Base-by-base conservation (phyloP, 768 basidiomycete species). In the Flagelloscypha sp. region DNA sequence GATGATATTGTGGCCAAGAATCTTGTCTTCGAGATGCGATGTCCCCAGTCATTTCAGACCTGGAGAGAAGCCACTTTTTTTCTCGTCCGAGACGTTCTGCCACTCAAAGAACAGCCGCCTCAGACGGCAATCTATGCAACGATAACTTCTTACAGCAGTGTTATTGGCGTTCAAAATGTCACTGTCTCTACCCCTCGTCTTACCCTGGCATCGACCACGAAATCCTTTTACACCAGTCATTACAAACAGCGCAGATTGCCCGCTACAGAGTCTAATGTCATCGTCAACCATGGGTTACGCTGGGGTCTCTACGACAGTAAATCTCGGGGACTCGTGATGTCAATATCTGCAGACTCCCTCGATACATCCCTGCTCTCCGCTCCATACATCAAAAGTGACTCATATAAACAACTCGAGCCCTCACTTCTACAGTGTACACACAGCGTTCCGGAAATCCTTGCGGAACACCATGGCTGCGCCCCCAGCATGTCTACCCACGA, bases 41-140 rank as follows among this genome's bases (percentile, higher is more conserved):
- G 58, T 34, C 72, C 72, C 6, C 23, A 24, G 3, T 39, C 50
- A 7, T 67, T 72, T 42, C 46, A 54, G 5, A 52, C 62, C 35
- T 74, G 72, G 72, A 58, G 72, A 33, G 51, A 47, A 1, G 48
- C 53, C 19, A 70, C 69, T 4, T 62, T 58, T 33, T 44, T 44
- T 27, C 44, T 72, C 24, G 41, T 69, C 15, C 42, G 58, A 13
- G 59, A 66, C 23, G 32, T 68, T 9, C 61, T 61, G 42, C 43
- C 43, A 5, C 37, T 37, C 16, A 39, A 38, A 25, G n/a, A n/a
- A n/a, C n/a, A n/a, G n/a, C n/a, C n/a, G n/a, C n/a, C n/a, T n/a
- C n/a, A n/a, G n/a, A n/a, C n/a, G n/a, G n/a, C n/a, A n/a, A n/a
- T n/a, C n/a, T n/a, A n/a, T n/a, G n/a, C n/a, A n/a, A n/a, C n/a